Evolutionary conservation across 768 basidiomycete species (phyloP), one percentile per base, ranked within the genome.

Genomic region (Psilocybe subaeruginosa): DNA sequence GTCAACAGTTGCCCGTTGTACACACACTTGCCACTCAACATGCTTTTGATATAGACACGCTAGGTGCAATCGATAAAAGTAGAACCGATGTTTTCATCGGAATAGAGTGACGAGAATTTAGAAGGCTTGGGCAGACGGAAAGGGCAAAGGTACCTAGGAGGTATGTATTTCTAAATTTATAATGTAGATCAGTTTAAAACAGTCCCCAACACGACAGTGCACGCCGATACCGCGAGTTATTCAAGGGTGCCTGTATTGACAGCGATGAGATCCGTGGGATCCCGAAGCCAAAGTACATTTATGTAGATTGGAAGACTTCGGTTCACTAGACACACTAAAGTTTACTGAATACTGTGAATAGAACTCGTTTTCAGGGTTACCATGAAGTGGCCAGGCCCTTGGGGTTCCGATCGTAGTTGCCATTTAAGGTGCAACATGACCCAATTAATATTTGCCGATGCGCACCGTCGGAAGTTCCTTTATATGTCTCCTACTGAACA

Each of bases 401-500:
- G 47, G 60, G 50, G 64, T 19, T 57, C 59, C 69, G 71, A 72
- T 72, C 72, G 64, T 59, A 60, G 59, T 59, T 69, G 60, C 66
- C 66, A 61, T 66, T 65, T 69, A 64, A 63, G 62, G 64, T 54
- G 61, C 57, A 46, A 59, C 64, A 63, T 65, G 64, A 66, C 58
- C 64, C 63, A 67, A 72, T 72, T 66, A 69, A 66, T 70, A 69
- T 70, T 68, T 66, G 66, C 73, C 72, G 75, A 73, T 77, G 61
- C 64, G 63, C 64, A 58, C 65, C 61, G 61, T 69, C 69, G 72
- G 70, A 70, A 67, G 69, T 68, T 61, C 76, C 73, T 76, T 80
- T 81, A 78, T 78, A 81, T 77, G 74, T 73, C 71, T 72, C 66
- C 57, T 63, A 64, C 57, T 63, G 63, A 58, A 45, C 60, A 58